Conservation (phyloP, 768 basidiomycete species). For the Lactarius hengduanensis region DNA sequence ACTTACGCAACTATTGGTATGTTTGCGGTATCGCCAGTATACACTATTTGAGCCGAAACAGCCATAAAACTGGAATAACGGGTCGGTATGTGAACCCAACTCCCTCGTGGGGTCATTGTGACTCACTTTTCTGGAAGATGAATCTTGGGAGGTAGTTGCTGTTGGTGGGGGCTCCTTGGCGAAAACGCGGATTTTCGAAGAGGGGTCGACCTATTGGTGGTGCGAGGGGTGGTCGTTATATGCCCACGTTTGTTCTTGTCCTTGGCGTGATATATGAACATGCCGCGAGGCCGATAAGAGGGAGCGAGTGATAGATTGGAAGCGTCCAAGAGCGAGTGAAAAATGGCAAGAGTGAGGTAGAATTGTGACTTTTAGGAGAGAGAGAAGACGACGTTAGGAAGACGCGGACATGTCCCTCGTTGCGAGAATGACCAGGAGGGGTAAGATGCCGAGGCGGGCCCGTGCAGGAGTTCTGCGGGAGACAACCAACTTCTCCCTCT, state of each 20-base stretch:
- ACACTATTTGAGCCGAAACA: slow-evolving; percentile 46
- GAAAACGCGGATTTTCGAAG: slow-evolving; percentile 2
- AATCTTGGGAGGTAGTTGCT: slow-evolving; percentile 31
- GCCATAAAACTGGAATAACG: slow-evolving; percentile 43
- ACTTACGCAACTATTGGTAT: slow-evolving; percentile 55
- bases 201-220: slow-evolving; percentile 3
- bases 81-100: slow-evolving; percentile 16
- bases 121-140: slow-evolving; percentile 33
- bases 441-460: slow-evolving; percentile 18
- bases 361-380: slow-evolving; percentile 16
- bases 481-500: slow-evolving; percentile 16
- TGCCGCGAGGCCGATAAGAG: slow-evolving; percentile 18
- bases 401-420: not conserved
- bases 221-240: not conserved
- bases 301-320: slow-evolving; percentile 11
- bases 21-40: slow-evolving; percentile 40
- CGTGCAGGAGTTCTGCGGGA: slow-evolving; percentile 14
- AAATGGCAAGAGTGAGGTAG: slow-evolving; percentile 16
- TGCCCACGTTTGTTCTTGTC: slow-evolving; percentile 13
- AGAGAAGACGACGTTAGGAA: not conserved
- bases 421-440: slow-evolving; percentile 7
- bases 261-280: slow-evolving; percentile 23
- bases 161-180: not conserved
- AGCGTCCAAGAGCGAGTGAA: slow-evolving; percentile 9
- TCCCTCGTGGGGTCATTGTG: slow-evolving; percentile 11